Evolutionary conservation across 768 basidiomycete species (phyloP), one percentile per base, ranked within the genome.

Genomic region (Psilocybe cyanescens): DNA sequence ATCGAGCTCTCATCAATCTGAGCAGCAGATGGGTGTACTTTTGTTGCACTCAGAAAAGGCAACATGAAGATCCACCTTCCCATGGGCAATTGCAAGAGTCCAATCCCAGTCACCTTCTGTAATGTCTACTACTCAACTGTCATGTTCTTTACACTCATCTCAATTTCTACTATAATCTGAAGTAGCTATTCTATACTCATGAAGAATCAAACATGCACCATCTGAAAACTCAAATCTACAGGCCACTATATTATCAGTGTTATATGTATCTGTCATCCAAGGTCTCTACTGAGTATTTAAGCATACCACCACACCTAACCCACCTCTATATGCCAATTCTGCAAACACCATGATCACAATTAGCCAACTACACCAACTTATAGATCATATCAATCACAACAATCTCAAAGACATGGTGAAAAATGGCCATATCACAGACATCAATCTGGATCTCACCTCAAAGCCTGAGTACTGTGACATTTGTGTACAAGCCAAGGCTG

Each of bases 401-500:
- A 61, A 70, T 8, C 70, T 75, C 19, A 56, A 62, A 4, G 33
- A 67, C 12, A 71, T 76, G 71, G 59, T 77, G 2, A 41, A 58
- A 8, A 64, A 74, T 16, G 71, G 69, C 1, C 62, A 70, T 55
- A 62, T 80, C 14, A 67, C 51, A 1, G 77, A 76, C 0, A 61
- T 81, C 14, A 64, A 67, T 8, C 65, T 79, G 2, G 68, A 69
- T 55, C 54, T 61, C 46, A 44, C 61, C n/a, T 68, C 68, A 0
- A 68, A 69, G 30, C 65, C 59, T 14, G 60, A 66, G n/a, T 67
- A 68, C 33, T 79, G 78, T 45, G 65, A 72, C 45, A 67, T 69
- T 8, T 81, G 78, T 63, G 67, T 79, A 48, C 60, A 71, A 46
- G 75, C 74, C 1, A 80, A 81, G 57, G 63, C 69, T 8, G 71